These are phyloP conservation scores for Rhinocladiella mackenziei DNA, from an alignment of 2,329 filamentous ascomycete genomes.

Conservation along the genomic window DNA sequence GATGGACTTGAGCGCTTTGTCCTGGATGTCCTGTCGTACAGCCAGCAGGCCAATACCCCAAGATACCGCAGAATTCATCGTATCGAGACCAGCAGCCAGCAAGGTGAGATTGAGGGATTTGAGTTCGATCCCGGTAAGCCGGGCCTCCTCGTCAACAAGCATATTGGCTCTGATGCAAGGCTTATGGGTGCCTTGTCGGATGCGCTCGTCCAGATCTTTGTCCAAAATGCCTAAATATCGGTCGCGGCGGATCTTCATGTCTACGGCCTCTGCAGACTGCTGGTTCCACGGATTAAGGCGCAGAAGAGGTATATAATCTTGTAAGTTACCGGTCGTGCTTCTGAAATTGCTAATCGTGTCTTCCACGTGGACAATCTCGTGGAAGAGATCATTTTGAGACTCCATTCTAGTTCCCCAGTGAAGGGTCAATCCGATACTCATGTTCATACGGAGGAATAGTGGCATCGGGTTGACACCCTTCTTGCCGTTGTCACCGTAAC, in stretches of 20 bases:
- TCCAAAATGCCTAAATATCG: conserved; percentile 57
- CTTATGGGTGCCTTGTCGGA: conserved; percentile 56
- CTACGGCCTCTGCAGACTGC: conserved; percentile 55
- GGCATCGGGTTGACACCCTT: conserved; percentile 60
- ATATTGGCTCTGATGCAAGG: conserved; percentile 66
- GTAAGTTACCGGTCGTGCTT: conserved; percentile 58
- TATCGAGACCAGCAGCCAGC: conserved; percentile 64
- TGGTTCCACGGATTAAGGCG: conserved; percentile 58
- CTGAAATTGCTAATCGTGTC: conserved; percentile 57
- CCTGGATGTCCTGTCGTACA: conserved; percentile 57
- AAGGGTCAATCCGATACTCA: conserved; percentile 59
- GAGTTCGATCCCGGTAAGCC: conserved; percentile 58
- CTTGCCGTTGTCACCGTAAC: conserved; percentile 53
- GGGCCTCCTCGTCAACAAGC: conserved; percentile 59
- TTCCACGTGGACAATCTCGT: conserved; percentile 61
- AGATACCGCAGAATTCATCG: conserved; percentile 60
- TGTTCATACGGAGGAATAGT: conserved; percentile 61
- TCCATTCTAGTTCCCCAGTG: conserved; percentile 63
- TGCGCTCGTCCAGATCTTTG: conserved; percentile 55
- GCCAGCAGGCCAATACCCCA: conserved; percentile 61
- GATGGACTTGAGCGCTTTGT: conserved; percentile 56
- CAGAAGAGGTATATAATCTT: conserved; percentile 58
- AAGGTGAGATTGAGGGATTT: conserved; percentile 64
- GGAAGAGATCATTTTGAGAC: conserved; percentile 55
- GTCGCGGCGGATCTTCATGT: conserved; percentile 58